These are phyloP conservation scores for Mycogone perniciosa DNA, from an alignment of 2,329 filamentous ascomycete genomes.

Conservation along the genomic window DNA sequence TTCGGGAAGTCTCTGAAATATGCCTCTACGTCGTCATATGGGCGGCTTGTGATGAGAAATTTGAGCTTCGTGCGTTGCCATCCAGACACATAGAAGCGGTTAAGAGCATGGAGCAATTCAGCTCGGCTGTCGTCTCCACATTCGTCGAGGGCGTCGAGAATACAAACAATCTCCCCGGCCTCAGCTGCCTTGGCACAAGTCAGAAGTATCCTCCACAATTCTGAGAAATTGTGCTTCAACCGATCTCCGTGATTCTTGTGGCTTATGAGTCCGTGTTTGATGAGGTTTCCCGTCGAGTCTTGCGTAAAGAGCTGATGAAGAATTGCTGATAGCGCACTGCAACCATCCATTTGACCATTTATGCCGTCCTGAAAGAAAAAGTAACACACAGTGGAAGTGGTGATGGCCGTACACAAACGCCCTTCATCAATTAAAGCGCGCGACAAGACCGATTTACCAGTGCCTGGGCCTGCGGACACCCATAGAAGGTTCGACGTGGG, in stretches of 20 bases:
- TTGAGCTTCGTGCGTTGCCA: conserved; percentile 19
- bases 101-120: conserved; percentile 14
- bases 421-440: conserved; percentile 23
- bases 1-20: conserved; percentile 14
- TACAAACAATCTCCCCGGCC: conserved; percentile 19
- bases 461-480: conserved; percentile 28
- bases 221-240: neutral
- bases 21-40: conserved; percentile 19
- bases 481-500: conserved; percentile 21
- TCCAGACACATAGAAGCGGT: conserved; percentile 9
- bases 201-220: conserved; percentile 12
- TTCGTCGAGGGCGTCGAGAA: conserved; percentile 30
- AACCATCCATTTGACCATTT: conserved; percentile 15
- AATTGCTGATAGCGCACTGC: conserved; percentile 19
- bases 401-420: conserved; percentile 15
- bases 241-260: conserved; percentile 1
- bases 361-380: conserved; percentile 31
- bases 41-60: conserved; percentile 28
- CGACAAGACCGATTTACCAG: conserved; percentile 25
- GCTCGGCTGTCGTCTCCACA: conserved; percentile 16
- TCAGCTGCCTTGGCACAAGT: conserved; percentile 1
- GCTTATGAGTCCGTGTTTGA: neutral
- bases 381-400: conserved; percentile 23
- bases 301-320: conserved; percentile 23
- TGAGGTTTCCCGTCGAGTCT: conserved; percentile 9